These are phyloP conservation scores for Aspergillus hiratsukae DNA, from an alignment of 2,329 filamentous ascomycete genomes.

Conservation along the genomic window DNA sequence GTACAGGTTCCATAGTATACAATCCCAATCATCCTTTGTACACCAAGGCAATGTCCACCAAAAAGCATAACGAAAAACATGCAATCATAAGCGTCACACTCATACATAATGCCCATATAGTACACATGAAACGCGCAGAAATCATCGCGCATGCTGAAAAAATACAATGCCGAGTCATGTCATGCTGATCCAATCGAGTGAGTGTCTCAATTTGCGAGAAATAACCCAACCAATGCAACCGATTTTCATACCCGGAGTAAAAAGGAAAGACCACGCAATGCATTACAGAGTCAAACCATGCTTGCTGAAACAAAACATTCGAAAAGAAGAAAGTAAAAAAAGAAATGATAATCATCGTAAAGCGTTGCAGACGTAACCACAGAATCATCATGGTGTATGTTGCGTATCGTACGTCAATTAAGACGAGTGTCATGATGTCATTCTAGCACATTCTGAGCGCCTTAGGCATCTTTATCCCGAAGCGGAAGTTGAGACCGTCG, in stretches of 20 bases:
- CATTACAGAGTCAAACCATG: slow-evolving; percentile 4
- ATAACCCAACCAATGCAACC: slow-evolving; percentile 9
- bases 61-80: background rate
- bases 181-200: background rate
- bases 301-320: slow-evolving; percentile 10
- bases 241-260: background rate
- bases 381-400: background rate
- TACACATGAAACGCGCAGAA: background rate
- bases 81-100: background rate
- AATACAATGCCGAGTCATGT: background rate
- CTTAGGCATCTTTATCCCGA: slow-evolving; percentile 3
- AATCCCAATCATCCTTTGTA: background rate
- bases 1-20: background rate
- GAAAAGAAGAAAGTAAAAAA: background rate
- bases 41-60: background rate
- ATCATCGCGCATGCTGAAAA: background rate
- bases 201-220: background rate
- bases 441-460: slow-evolving; percentile 6
- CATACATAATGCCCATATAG: background rate
- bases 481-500: slow-evolving; percentile 13
- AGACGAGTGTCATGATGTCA: slow-evolving; percentile 18
- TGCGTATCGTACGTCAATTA: slow-evolving; percentile 7
- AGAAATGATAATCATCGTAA: background rate
- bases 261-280: slow-evolving; percentile 9
- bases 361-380: background rate